Conservation (phyloP, 2,329 filamentous ascomycete species). For the Cyanodermella asteris region DNA sequence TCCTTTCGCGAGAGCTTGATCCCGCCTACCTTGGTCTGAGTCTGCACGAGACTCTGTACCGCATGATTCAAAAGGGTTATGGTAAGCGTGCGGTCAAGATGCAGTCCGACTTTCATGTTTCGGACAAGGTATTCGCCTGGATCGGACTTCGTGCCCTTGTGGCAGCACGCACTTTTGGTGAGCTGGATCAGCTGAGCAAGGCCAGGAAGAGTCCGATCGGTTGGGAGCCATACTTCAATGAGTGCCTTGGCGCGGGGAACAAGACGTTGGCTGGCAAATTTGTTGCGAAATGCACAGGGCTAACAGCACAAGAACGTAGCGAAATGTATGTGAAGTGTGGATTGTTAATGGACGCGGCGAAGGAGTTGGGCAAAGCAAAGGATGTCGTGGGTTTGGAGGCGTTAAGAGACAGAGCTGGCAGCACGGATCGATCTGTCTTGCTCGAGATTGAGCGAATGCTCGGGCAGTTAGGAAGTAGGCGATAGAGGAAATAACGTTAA, state of each 20-base stretch:
- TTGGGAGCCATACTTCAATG: conserved; percentile 94
- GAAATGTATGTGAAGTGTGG: conserved; percentile 96
- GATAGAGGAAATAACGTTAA: conserved; percentile 11
- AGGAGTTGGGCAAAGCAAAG: conserved; percentile 69
- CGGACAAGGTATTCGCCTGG: conserved; percentile 83
- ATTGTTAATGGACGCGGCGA: conserved; percentile 66
- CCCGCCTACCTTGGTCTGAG: conserved; percentile 56
- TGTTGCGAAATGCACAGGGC: conserved; percentile 61
- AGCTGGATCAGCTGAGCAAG: conserved; percentile 61
- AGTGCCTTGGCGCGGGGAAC: conserved; percentile 72
- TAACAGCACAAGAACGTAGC: conserved; percentile 48
- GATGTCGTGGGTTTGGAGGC: conserved; percentile 55
- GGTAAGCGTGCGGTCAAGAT: conserved; percentile 70
- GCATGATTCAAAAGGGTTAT: conserved; percentile 63
- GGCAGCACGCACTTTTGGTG: conserved; percentile 73
- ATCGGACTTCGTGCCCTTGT: conserved; percentile 66
- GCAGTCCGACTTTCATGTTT: conserved; percentile 77
- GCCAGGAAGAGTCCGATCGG: conserved; percentile 74
- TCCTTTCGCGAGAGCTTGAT: conserved; percentile 60
- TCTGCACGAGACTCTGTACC: conserved; percentile 81
- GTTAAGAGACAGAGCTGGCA: conserved; percentile 37
- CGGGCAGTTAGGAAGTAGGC: conserved; percentile 27
- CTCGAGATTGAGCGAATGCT: conserved; percentile 70
- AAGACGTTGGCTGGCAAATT: conserved; percentile 65
- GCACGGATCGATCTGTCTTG: conserved; percentile 45